Base-by-base conservation (phyloP, 1,284 basidiomycete species). In the Phellopilus nigrolimitatus region DNA sequence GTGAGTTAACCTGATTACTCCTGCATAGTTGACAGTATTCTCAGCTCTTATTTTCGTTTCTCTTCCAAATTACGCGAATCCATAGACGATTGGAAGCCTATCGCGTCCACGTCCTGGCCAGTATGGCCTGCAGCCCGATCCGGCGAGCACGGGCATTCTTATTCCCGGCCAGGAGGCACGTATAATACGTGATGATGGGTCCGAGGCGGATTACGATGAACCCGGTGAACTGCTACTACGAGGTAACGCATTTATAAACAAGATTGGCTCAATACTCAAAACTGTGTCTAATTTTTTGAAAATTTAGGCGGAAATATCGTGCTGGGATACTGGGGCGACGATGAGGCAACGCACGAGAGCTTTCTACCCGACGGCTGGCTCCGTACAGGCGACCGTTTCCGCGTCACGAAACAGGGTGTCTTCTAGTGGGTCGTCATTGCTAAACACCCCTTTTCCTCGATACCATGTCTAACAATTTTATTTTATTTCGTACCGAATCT, bases 271-370 rank as follows among this genome's bases (percentile, higher is more conserved):
- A 19, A n/a, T 17, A 0, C 4, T n/a, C 13, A 21, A 28, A 25
- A 22, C 9, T 22, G 24, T 45, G 7, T 30, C 3, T 38, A 9
- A 15, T 21, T 15, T 33, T 21, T 22, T 27, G 15, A 88, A 84
- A 88, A 81, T 68, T 21, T 22, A 55, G 54, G 80, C 19, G 63
- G 52, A 0, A 82, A 77, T 57, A 62, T 85, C 40, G 75, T 76
- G 0, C 60, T 79, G 1, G 87, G 87, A 0, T 90, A 90, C 62
- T 86, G 76, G 77, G 75, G 78, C 39, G 83, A 89, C 62, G 74
- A 78, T 49, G 70, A 76, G 55, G 82, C 84, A 0, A 87, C 79
- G 9, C 67, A 68, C 47, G 78, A 80, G 58, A 80, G 84, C 0
- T 88, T 89, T 61, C 62, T 77, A 2, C 65, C 62, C 17, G 66